These are phyloP conservation scores for Podaxis pistillaris DNA, from an alignment of 768 basidiomycete species.

Conservation along the genomic window DNA sequence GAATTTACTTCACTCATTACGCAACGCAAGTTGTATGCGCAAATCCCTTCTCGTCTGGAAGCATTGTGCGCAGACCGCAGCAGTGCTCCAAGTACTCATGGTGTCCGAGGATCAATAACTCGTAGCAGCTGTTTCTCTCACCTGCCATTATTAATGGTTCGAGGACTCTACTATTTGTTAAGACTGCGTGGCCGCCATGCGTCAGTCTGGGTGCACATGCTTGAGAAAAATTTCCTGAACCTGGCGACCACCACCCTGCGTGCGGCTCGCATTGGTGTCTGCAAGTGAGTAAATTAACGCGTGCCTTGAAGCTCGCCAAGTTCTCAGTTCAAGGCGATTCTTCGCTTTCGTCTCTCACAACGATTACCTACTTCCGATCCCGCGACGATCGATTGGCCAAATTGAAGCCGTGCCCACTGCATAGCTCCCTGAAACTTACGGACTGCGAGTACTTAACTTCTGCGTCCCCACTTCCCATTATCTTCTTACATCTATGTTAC, in stretches of 20 bases:
- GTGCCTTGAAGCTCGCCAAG: slow-evolving; percentile 5
- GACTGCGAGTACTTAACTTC: neutral
- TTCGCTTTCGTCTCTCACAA: slow-evolving; percentile 18
- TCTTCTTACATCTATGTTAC: neutral
- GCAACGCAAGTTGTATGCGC: neutral
- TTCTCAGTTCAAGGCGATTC: slow-evolving; percentile 6
- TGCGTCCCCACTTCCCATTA: slow-evolving; percentile 2
- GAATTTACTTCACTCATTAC: slow-evolving; percentile 8
- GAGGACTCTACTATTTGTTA: slow-evolving; percentile 19
- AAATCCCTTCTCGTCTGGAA: slow-evolving; percentile 6
- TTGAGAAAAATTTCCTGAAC: slow-evolving; percentile 25
- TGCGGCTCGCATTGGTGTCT: slow-evolving; percentile 25
- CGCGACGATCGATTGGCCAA: slow-evolving; percentile 29
- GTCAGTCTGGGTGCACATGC: slow-evolving; percentile 21
- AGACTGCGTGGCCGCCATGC: slow-evolving; percentile 29
- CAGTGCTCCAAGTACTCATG: slow-evolving; percentile 11
- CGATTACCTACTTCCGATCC: slow-evolving; percentile 32
- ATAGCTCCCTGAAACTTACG: neutral
- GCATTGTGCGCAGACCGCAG: neutral
- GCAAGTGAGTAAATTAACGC: neutral
- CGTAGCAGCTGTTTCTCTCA: slow-evolving; percentile 14
- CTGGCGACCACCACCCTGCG: slow-evolving; percentile 24
- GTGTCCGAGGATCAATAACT: slow-evolving; percentile 30
- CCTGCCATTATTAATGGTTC: slow-evolving; percentile 20
- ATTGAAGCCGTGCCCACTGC: slow-evolving; percentile 10